Conservation (phyloP, 805 yeast species). For the Candida sanyiensis region DNA sequence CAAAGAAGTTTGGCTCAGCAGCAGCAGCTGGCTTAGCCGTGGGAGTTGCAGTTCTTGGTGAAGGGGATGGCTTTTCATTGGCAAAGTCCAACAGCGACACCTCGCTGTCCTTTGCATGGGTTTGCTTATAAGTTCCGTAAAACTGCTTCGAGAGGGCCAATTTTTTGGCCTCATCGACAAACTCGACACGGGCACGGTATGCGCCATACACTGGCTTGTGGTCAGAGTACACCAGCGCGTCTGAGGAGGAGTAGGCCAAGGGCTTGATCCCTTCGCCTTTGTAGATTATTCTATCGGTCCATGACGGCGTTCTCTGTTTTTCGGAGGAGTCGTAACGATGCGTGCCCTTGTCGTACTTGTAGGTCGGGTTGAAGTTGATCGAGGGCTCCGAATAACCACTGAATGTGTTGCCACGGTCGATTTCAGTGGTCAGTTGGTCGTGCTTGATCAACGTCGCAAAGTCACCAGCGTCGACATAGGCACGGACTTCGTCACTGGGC, state of each 20-base stretch:
- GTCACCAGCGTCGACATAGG: slow-evolving; percentile 41
- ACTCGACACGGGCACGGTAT: slow-evolving; percentile 57
- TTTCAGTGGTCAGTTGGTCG: slow-evolving; percentile 79
- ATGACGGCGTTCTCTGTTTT: slow-evolving; percentile 87
- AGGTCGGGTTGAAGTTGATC: slow-evolving; percentile 80
- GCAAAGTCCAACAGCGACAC: slow-evolving; percentile 20
- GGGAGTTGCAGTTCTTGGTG: background rate
- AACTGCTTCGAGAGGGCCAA: slow-evolving; percentile 50
- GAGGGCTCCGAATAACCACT: slow-evolving; percentile 71
- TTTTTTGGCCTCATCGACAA: slow-evolving; percentile 61
- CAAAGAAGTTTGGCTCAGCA: slow-evolving; percentile 19
- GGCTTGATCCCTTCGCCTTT: slow-evolving; percentile 56
- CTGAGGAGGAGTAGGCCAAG: slow-evolving; percentile 61
- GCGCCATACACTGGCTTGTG: slow-evolving; percentile 91
- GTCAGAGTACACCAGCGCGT: slow-evolving; percentile 63
- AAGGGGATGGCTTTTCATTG: slow-evolving; percentile 5
- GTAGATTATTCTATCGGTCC: slow-evolving; percentile 88
- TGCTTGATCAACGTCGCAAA: slow-evolving; percentile 47
- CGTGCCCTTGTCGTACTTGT: slow-evolving; percentile 86
- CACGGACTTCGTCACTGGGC: slow-evolving; percentile 69
- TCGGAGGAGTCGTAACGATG: slow-evolving; percentile 80
- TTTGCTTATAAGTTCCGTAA: slow-evolving; percentile 48
- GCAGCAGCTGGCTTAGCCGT: background rate
- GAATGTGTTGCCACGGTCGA: slow-evolving; percentile 67
- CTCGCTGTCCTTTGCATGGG: slow-evolving; percentile 27